Conservation (phyloP, 139 green algal genomes). For the Chlamydomonas sp. region DNA sequence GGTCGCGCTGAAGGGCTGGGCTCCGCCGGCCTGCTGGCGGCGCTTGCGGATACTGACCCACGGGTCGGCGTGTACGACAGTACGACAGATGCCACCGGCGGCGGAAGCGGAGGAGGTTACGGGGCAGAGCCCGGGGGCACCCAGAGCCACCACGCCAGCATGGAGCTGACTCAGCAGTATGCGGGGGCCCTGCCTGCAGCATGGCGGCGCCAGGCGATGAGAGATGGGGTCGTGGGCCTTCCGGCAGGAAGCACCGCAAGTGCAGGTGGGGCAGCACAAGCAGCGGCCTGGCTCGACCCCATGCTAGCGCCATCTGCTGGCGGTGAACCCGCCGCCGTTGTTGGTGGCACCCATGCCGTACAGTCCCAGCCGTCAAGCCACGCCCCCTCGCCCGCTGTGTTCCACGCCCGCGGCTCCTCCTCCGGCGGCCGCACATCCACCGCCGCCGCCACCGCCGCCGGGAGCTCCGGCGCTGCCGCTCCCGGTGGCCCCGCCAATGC, state of each 20-base stretch:
- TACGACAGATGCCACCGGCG: no score
- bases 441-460: neutral
- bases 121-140: no score
- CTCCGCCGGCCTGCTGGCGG: slow-evolving; percentile 10
- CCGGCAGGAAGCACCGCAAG: neutral
- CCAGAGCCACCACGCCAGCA: no score
- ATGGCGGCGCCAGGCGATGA: no score
- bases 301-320: no score
- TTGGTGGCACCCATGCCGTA: no score
- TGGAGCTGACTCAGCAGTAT: neutral
- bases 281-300: no score
- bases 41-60: neutral
- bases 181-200: no score
- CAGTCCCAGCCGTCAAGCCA: no score
- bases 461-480: neutral
- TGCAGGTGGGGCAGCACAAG: no score
- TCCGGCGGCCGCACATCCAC: neutral
- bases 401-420: neutral
- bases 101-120: no score
- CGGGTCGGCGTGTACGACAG: neutral
- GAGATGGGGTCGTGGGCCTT: neutral
- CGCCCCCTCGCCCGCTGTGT: neutral
- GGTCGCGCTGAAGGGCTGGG: neutral
- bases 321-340: no score
- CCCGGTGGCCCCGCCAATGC: neutral